Percentiles rank a stretch among this genome's conserved stretches.
These are phyloP conservation scores for Eucalyptus pauciflora DNA, from an alignment of 345 rosid species.

Conservation along the genomic window DNA sequence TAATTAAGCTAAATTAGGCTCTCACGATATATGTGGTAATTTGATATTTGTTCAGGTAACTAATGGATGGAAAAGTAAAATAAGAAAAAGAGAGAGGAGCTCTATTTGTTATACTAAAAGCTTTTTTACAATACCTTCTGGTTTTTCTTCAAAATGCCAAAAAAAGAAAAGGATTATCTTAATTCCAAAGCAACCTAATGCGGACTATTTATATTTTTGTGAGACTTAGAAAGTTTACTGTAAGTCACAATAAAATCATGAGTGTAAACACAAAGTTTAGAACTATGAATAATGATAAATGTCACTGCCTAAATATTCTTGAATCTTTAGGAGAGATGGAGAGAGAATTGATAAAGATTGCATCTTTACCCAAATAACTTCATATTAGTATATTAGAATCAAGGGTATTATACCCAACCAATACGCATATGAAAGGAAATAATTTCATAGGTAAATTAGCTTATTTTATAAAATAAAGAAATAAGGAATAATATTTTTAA, in stretches of 20 bases:
- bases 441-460: background rate
- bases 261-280: background rate
- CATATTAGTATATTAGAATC: background rate
- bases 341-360: no score
- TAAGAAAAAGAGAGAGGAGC: background rate
- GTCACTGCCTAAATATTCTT: accelerated
- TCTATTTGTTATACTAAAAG: background rate
- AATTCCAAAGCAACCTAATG: background rate
- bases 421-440: background rate
- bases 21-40: accelerated
- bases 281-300: background rate
- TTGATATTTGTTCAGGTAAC: accelerated
- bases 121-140: background rate
- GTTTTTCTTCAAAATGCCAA: background rate
- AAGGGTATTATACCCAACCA: accelerated
- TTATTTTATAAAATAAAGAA: background rate
- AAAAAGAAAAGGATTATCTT: background rate
- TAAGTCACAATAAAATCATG: background rate
- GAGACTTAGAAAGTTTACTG: background rate
- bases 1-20: background rate
- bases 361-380: background rate
- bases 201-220: background rate
- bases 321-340: background rate
- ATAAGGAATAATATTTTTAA: background rate
- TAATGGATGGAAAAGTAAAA: background rate